Conservation (phyloP, 306 rosid species). For the Sicyos baderoa region DNA sequence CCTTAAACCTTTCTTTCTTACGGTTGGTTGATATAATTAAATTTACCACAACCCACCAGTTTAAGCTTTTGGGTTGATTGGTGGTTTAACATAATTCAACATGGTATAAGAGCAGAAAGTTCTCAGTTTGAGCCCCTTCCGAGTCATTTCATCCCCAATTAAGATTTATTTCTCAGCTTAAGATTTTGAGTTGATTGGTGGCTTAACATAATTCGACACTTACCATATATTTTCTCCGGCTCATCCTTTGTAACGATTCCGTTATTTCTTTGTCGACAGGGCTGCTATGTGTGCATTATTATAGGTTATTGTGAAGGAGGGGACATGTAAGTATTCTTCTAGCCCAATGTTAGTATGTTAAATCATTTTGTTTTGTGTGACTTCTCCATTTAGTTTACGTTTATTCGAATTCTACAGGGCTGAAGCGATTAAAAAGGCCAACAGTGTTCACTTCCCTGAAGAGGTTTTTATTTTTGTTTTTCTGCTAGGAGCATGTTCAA, state of each 20-base stretch:
- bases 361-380: slow-evolving; percentile 20
- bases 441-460: slow-evolving; percentile 64
- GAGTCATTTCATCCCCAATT: too few species aligned
- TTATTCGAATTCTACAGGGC: slow-evolving; percentile 60
- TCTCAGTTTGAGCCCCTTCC: too few species aligned
- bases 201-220: too few species aligned
- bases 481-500: background rate
- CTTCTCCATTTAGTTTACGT: slow-evolving; percentile 18
- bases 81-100: too few species aligned
- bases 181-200: too few species aligned
- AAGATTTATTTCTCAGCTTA: too few species aligned
- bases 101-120: too few species aligned
- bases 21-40: too few species aligned
- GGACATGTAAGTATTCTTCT: slow-evolving; percentile 64
- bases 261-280: slow-evolving; percentile 43
- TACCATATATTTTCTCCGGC: background rate
- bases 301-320: slow-evolving; percentile 95
- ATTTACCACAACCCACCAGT: too few species aligned
- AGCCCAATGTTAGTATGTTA: background rate
- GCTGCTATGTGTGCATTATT: slow-evolving; percentile 95
- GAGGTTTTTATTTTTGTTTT: slow-evolving; percentile 45
- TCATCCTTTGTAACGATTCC: background rate
- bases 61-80: too few species aligned
- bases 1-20: background rate
- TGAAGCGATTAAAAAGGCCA: slow-evolving; percentile 74